phyloP scores from a whole-genome alignment of 495 filamentous ascomycete species.

The Xanthoparmelia taractica region DNA sequence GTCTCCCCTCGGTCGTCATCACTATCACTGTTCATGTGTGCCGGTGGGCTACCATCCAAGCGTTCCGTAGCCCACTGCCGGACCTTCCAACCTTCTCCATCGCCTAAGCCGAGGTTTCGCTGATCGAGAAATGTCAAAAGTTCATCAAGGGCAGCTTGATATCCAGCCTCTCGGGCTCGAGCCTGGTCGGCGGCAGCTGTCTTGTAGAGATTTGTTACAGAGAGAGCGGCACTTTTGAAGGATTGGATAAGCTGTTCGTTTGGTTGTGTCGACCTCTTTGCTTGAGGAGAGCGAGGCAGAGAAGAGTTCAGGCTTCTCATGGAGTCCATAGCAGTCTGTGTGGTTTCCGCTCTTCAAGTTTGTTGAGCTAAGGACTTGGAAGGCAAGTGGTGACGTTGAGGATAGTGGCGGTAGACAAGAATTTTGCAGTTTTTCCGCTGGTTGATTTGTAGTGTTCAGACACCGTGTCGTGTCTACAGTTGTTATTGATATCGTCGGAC shows the following conservation, averaged over 20 bases:
- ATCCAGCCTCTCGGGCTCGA: conserved; percentile 69
- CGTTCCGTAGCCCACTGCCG: conserved; percentile 80
- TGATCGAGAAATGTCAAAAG: conserved; percentile 75
- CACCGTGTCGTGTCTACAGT: neutral
- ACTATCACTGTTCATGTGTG: conserved; percentile 49
- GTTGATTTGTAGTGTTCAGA: neutral
- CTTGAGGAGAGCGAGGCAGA: conserved; percentile 40
- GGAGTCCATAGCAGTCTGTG: conserved; percentile 52
- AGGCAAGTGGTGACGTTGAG: neutral
- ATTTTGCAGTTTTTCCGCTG: neutral
- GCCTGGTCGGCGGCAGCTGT: conserved; percentile 68
- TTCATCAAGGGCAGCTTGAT: conserved; percentile 91
- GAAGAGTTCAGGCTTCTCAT: conserved; percentile 68
- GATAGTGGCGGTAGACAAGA: neutral
- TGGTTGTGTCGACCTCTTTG: conserved; percentile 48
- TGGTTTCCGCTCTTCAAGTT: neutral
- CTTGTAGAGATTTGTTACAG: conserved; percentile 94
- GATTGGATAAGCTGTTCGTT: conserved; percentile 75
- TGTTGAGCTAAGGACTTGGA: neutral
- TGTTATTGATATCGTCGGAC: no score
- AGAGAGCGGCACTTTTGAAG: conserved; percentile 87
- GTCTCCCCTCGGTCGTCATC: conserved; percentile 63
- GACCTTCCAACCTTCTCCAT: conserved; percentile 75
- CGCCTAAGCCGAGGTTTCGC: conserved; percentile 64
- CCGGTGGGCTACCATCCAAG: conserved; percentile 50